Conservation (phyloP, 768 basidiomycete genomes). For the Tulasnella sp. region DNA sequence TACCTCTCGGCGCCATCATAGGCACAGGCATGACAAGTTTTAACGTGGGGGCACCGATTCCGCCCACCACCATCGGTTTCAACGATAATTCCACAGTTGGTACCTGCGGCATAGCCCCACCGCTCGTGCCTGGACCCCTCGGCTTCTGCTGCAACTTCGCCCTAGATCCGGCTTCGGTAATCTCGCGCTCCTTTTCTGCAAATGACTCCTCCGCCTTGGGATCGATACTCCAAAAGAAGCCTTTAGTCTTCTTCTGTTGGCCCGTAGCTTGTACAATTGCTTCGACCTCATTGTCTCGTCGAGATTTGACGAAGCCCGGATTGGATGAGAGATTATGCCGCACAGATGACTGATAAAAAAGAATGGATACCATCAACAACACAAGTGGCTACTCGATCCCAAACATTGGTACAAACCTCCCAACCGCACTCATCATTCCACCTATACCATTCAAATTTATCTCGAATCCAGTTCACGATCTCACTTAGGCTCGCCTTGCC, state of each 20-base stretch:
- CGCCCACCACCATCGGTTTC: too few species aligned
- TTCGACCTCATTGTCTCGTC: slow-evolving; percentile 58
- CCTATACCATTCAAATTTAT: slow-evolving; percentile 82
- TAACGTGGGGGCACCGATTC: background rate
- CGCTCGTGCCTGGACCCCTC: background rate
- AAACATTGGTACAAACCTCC: slow-evolving; percentile 68
- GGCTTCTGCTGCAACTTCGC: slow-evolving; percentile 7
- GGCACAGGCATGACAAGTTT: slow-evolving; percentile 2
- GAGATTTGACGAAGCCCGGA: slow-evolving; percentile 84
- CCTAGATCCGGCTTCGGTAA: background rate
- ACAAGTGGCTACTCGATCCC: slow-evolving; percentile 2
- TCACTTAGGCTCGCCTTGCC: slow-evolving; percentile 87
- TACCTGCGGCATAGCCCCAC: background rate
- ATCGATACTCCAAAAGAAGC: slow-evolving; percentile 89
- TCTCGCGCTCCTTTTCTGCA: slow-evolving; percentile 48
- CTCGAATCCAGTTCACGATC: slow-evolving; percentile 85
- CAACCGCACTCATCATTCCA: slow-evolving; percentile 74
- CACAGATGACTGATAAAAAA: slow-evolving; percentile 64
- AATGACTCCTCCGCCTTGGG: slow-evolving; percentile 56
- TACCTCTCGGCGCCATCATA: background rate
- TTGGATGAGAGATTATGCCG: slow-evolving; percentile 92
- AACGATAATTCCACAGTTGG: background rate
- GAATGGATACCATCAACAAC: slow-evolving; percentile 16
- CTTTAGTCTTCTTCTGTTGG: slow-evolving; percentile 45
- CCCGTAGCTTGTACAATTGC: slow-evolving; percentile 3